phyloP scores from a whole-genome alignment of 176 grass and related monocot species.

The Thinopyrum elongatum region DNA sequence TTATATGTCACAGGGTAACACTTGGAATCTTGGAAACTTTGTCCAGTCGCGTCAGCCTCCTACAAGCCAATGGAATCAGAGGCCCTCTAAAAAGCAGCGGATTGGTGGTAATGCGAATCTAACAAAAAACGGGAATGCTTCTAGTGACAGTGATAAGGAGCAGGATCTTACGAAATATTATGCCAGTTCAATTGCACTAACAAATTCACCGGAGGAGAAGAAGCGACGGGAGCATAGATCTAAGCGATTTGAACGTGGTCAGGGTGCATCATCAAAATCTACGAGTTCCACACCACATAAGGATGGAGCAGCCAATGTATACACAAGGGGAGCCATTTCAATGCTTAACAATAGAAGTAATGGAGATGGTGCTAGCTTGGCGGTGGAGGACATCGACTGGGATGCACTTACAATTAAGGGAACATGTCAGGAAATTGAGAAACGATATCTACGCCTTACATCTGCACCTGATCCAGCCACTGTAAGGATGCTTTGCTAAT shows the following conservation, averaged over 20 bases:
- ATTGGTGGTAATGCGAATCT: conserved; percentile 35
- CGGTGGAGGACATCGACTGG: conserved; percentile 93
- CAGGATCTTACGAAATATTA: conserved; percentile 68
- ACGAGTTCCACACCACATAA: conserved; percentile 41
- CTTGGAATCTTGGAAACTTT: conserved; percentile 48
- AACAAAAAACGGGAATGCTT: conserved; percentile 48
- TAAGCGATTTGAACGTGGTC: conserved; percentile 77
- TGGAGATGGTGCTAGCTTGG: conserved; percentile 40
- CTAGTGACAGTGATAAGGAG: conserved; percentile 72
- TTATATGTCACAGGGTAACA: conserved; percentile 43
- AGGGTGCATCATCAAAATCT: conserved; percentile 33
- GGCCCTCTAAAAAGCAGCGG: conserved; percentile 48
- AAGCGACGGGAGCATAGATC: conserved; percentile 69
- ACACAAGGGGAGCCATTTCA: conserved; percentile 47
- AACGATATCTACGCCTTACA: conserved; percentile 85
- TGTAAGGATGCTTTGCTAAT: conserved; percentile 44
- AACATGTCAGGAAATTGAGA: conserved; percentile 90
- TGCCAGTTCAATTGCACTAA: conserved; percentile 54
- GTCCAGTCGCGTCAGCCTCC: conserved; percentile 41
- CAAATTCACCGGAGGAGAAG: conserved; percentile 82
- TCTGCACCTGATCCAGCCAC: conserved; percentile 80
- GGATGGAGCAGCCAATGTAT: conserved; percentile 24
- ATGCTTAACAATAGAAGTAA: conserved; percentile 52
- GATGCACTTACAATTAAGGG: conserved; percentile 92
- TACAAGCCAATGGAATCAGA: conserved; percentile 41